These are phyloP conservation scores for Leucocoprinus birnbaumii DNA, from an alignment of 768 basidiomycete genomes.

Conservation along the genomic window DNA sequence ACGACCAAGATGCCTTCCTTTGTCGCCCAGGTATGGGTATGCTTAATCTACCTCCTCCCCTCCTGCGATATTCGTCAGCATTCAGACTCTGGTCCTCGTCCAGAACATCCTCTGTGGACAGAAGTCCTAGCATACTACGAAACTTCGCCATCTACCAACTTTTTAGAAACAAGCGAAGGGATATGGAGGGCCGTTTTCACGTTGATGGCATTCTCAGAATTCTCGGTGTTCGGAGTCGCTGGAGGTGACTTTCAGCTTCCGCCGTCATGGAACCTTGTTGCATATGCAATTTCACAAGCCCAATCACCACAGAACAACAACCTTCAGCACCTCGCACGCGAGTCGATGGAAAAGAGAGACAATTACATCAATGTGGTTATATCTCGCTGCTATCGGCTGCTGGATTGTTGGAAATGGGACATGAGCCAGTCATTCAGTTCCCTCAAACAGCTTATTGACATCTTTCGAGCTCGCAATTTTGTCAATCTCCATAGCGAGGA, in stretches of 20 bases:
- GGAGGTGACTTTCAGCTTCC: background rate
- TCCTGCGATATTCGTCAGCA: background rate
- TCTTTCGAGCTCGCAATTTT: constrained; percentile 11
- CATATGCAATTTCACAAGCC: constrained; percentile 6
- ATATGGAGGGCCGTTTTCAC: constrained; percentile 7
- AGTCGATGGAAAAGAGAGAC: constrained; percentile 5
- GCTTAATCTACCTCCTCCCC: constrained; percentile 6
- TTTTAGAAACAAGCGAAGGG: constrained; percentile 1
- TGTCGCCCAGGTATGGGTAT: constrained; percentile 11
- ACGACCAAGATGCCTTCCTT: constrained; percentile 2
- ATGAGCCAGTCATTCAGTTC: constrained; percentile 8
- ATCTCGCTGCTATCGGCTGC: constrained; percentile 9
- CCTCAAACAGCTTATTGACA: constrained; percentile 9
- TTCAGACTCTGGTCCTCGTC: background rate
- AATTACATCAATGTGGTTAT: constrained; percentile 3
- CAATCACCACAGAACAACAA: constrained; percentile 1
- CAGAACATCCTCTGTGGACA: constrained; percentile 1
- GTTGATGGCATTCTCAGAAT: constrained; percentile 8
- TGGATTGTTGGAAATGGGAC: constrained; percentile 9
- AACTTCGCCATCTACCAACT: background rate
- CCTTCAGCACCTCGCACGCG: background rate
- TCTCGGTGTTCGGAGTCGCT: constrained; percentile 5
- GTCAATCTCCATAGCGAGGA: constrained; percentile 7
- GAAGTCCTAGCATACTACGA: constrained; percentile 1
- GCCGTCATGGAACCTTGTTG: constrained; percentile 6